A percentile compares a stretch with the other conserved stretches of the same genome.
Conservation (phyloP, 768 basidiomycete genomes). For the Dacryopinax spathularia region DNA sequence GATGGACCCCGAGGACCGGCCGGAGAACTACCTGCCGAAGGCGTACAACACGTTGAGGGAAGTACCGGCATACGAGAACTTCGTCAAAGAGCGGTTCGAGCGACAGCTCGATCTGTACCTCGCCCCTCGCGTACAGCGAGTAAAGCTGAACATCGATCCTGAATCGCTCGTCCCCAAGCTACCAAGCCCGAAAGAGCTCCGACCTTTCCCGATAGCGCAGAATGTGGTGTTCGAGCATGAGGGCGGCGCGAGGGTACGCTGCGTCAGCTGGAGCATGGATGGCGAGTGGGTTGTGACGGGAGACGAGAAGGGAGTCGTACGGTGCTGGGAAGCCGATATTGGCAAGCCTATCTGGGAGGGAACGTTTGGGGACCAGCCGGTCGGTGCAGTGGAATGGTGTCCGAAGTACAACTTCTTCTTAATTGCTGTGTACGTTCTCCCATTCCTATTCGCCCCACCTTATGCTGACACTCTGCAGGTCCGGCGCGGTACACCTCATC, state of each 20-base stretch:
- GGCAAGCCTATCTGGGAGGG: slow-evolving; percentile 80
- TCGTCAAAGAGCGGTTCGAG: slow-evolving; percentile 86
- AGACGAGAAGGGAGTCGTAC: slow-evolving; percentile 73
- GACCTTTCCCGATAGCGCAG: slow-evolving; percentile 84
- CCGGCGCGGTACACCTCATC: slow-evolving; percentile 64
- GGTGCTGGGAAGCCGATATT: slow-evolving; percentile 82
- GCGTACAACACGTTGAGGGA: slow-evolving; percentile 74
- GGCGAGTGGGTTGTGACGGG: slow-evolving; percentile 87
- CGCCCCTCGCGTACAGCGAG: slow-evolving; percentile 77
- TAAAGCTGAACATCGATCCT: slow-evolving; percentile 83
- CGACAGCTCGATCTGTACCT: slow-evolving; percentile 93
- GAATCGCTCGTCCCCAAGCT: slow-evolving; percentile 84
- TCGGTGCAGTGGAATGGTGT: slow-evolving; percentile 87
- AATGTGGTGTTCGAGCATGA: slow-evolving; percentile 58
- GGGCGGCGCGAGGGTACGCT: slow-evolving; percentile 47
- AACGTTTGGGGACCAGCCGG: slow-evolving; percentile 55
- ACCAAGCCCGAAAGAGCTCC: slow-evolving; percentile 77
- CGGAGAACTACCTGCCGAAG: slow-evolving; percentile 74
- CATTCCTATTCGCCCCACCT: neutral
- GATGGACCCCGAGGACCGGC: slow-evolving; percentile 75
- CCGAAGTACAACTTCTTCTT: slow-evolving; percentile 68
- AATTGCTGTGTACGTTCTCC: slow-evolving; percentile 53
- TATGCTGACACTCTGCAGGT: slow-evolving; percentile 33
- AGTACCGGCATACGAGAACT: slow-evolving; percentile 80
- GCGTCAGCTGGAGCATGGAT: slow-evolving; percentile 68